Percentiles rank a stretch among this genome's conserved stretches.
These are phyloP conservation scores for Penicillium paneum DNA, from an alignment of 2,329 filamentous ascomycete genomes.

Conservation along the genomic window DNA sequence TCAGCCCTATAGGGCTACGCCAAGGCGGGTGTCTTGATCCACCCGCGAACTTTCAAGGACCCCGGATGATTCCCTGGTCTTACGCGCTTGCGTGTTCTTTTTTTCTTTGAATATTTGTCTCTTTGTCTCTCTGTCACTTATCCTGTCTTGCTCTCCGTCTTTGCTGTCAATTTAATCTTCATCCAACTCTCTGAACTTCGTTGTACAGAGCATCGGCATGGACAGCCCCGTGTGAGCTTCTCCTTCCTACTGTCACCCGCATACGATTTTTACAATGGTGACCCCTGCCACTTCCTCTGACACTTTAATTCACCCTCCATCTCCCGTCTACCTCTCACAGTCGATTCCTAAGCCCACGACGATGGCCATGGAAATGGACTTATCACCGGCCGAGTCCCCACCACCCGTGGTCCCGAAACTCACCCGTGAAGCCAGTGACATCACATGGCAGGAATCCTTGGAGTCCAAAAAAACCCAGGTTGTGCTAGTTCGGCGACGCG, in stretches of 20 bases:
- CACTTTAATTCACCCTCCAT: constrained; percentile 12
- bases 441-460: constrained; percentile 18
- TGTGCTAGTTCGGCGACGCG: constrained; percentile 13
- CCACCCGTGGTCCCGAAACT: constrained; percentile 15
- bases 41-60: background rate
- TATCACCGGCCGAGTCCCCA: constrained; percentile 1
- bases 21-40: constrained; percentile 10
- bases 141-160: background rate
- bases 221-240: constrained; percentile 6
- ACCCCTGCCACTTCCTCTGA: constrained; percentile 15
- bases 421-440: constrained; percentile 20
- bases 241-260: background rate
- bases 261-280: constrained; percentile 11
- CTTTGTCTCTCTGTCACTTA: background rate
- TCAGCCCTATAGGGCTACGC: constrained; percentile 27
- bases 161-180: background rate
- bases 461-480: constrained; percentile 14
- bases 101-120: background rate
- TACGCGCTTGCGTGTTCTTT: constrained; percentile 1
- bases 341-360: background rate
- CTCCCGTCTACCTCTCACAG: background rate
- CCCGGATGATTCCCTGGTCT: background rate
- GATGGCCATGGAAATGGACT: constrained; percentile 3
- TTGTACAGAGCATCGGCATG: background rate
- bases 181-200: background rate